Evolutionary conservation across 495 filamentous ascomycete genomes (phyloP).

Genomic region (Tetracladium setigerum): DNA sequence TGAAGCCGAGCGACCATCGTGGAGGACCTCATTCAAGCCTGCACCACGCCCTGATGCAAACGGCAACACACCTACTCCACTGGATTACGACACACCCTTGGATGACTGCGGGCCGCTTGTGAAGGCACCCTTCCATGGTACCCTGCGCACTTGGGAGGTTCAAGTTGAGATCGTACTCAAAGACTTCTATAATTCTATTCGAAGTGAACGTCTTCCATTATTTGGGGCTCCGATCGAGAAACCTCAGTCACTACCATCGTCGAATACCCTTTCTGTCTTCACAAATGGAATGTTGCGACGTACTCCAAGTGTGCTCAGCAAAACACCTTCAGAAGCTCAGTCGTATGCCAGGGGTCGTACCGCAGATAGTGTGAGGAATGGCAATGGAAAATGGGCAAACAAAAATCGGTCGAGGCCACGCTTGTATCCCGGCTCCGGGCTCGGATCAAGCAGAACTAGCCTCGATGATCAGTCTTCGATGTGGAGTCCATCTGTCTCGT

Average conservation of each 20-base stretch:
- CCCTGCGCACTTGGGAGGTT: constrained; percentile 75
- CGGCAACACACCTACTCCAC: constrained; percentile 11
- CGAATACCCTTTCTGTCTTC: constrained; percentile 47
- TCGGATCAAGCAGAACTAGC: constrained; percentile 89
- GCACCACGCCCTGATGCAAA: constrained; percentile 33
- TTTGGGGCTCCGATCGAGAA: constrained; percentile 46
- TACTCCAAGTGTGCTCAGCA: constrained; percentile 84
- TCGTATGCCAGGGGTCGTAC: constrained; percentile 64
- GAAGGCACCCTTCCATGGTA: constrained; percentile 68
- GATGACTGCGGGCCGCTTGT: constrained; percentile 63
- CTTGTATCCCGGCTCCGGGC: constrained; percentile 67
- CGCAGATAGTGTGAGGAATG: constrained; percentile 49
- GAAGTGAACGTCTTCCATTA: constrained; percentile 74
- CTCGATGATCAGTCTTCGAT: constrained; percentile 85
- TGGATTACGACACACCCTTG: constrained; percentile 19
- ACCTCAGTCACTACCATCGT: constrained; percentile 24
- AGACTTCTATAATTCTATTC: constrained; percentile 85
- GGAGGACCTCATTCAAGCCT: constrained; percentile 21
- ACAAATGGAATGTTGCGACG: constrained; percentile 60
- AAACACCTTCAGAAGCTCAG: constrained; percentile 71
- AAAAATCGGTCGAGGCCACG: constrained; percentile 81
- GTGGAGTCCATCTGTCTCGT: constrained; percentile 80
- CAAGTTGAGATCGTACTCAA: constrained; percentile 87
- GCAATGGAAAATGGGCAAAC: constrained; percentile 65
- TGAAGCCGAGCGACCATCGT: constrained; percentile 33